Evolutionary conservation across 2,329 filamentous ascomycete species (phyloP), one percentile per base, ranked within the genome.

Genomic region (Diaporthe batatas): DNA sequence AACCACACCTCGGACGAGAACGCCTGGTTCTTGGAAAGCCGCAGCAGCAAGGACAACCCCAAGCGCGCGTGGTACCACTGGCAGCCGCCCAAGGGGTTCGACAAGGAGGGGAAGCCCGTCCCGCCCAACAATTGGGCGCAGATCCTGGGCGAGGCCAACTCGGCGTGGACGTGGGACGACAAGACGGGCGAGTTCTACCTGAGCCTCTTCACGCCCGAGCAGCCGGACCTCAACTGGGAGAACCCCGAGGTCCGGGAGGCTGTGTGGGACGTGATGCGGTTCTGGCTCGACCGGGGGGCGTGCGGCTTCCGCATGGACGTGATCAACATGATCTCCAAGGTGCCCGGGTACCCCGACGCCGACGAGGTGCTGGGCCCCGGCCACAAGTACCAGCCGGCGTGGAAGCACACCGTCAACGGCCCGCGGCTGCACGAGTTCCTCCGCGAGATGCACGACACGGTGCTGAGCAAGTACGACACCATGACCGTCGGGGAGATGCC

Each of bases 221-320:
- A 94, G 79, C 93, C 93, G 0, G 93, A 95, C 76, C 87, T 95
- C 53, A 95, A 95, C 82, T 95, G 92, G 92, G 91, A 94, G 78
- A 91, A 92, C 77, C 85, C 86, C 0, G 86, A 87, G 0, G 90
- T 93, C 3, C 87, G 92, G 44, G 82, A 87, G 71, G 91, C 91
- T 2, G 90, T 93, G 2, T 91, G 94, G 79, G 85, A 91, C 53
- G 87, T 91, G 29, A 91, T 94, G 86, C 86, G 87, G 29, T 95
- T 94, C 82, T 95, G 93, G 93, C 87, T 94, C 2, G 85, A 93
- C 74, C 88, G 89, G 51, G 92, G 92, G 2, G 88, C 89, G 0
- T 88, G 91, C 72, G 91, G 91, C 4, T 93, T 92, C 83, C 86
- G 91, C 90, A 92, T 75, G 42, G 73, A 75, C 21, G 72, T 73